These are phyloP conservation scores for Apiotrichum veenhuisii DNA, from an alignment of 1,284 basidiomycete genomes.

Conservation along the genomic window DNA sequence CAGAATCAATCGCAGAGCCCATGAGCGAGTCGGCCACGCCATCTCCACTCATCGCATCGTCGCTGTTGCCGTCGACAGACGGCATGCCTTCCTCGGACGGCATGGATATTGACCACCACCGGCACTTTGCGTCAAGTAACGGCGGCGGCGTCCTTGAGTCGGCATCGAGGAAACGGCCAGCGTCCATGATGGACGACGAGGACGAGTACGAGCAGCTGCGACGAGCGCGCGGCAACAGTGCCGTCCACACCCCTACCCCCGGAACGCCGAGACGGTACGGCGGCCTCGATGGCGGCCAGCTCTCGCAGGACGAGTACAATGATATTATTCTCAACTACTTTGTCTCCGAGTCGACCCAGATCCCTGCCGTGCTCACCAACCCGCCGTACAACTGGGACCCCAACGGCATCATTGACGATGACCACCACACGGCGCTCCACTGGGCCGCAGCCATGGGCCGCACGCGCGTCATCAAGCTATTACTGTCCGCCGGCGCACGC, in stretches of 20 bases:
- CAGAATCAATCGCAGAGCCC: conserved; percentile 13
- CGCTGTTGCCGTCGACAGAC: conserved; percentile 7
- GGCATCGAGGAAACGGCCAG: conserved; percentile 33
- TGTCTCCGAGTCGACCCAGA: conserved; percentile 92
- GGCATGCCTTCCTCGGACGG: conserved; percentile 11
- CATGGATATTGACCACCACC: conserved; percentile 15
- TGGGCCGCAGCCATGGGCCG: conserved; percentile 99
- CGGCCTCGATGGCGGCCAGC: conserved; percentile 20
- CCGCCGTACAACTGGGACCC: conserved; percentile 93
- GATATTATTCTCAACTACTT: conserved; percentile 99
- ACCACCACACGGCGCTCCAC: conserved; percentile 94
- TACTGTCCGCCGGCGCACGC: conserved; percentile 90
- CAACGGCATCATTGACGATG: conserved; percentile 96
- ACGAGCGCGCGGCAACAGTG: conserved; percentile 37
- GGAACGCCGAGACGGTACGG: conserved; percentile 18
- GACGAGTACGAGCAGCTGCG: conserved; percentile 37
- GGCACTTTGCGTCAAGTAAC: conserved; percentile 4
- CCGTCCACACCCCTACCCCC: conserved; percentile 43
- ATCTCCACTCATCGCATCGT: conserved; percentile 16
- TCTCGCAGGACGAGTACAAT: conserved; percentile 62
- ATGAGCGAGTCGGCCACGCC: conserved; percentile 26
- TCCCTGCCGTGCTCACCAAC: conserved; percentile 80
- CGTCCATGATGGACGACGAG: conserved; percentile 39
- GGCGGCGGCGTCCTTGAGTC: conserved; percentile 11
- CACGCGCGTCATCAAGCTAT: conserved; percentile 89